Percentiles rank a stretch among this genome's conserved stretches.
phyloP scores from a whole-genome alignment of 164 flowering plant species.

The Chloranthus sessilifolius region DNA sequence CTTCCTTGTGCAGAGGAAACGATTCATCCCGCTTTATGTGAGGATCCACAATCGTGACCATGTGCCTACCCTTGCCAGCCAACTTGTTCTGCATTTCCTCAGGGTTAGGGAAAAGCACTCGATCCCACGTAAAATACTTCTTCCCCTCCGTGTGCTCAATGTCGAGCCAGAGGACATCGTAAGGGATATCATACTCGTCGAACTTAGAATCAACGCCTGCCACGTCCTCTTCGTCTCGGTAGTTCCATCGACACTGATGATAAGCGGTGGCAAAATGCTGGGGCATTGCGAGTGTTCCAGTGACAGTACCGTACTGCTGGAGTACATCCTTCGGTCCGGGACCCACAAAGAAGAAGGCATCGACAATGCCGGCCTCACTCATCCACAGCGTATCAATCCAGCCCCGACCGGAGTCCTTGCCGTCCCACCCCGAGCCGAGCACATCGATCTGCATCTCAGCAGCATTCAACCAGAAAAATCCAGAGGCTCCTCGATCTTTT shows the following conservation, averaged over 20 bases:
- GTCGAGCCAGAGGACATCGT: slow-evolving; percentile 98
- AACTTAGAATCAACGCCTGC: slow-evolving; percentile 76
- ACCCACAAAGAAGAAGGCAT: slow-evolving; percentile 88
- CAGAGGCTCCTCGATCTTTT: slow-evolving; percentile 52
- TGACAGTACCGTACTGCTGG: slow-evolving; percentile 67
- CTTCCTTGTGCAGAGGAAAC: slow-evolving; percentile 77
- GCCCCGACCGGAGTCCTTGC: too few species aligned
- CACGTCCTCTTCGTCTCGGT: slow-evolving; percentile 97
- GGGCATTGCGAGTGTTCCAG: slow-evolving; percentile 83
- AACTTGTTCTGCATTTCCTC: slow-evolving; percentile 88
- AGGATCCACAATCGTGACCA: slow-evolving; percentile 99
- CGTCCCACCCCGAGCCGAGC: slow-evolving; percentile 72
- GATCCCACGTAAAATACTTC: slow-evolving; percentile 96
- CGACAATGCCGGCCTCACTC: slow-evolving; percentile 97
- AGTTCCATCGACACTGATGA: slow-evolving; percentile 98
- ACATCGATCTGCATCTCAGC: slow-evolving; percentile 99
- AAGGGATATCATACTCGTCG: slow-evolving; percentile 92
- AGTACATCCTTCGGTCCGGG: slow-evolving; percentile 92
- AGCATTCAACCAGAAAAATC: slow-evolving; percentile 98
- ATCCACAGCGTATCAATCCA: slow-evolving; percentile 94
- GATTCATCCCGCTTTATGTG: slow-evolving; percentile 93
- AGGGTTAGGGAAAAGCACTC: slow-evolving; percentile 67
- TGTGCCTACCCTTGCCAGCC: slow-evolving; percentile 83
- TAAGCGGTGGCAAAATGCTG: slow-evolving; percentile 80
- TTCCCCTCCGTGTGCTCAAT: slow-evolving; percentile 97